Conservation (phyloP, 148 eudicot species). For the Heliosperma pusillum region DNA sequence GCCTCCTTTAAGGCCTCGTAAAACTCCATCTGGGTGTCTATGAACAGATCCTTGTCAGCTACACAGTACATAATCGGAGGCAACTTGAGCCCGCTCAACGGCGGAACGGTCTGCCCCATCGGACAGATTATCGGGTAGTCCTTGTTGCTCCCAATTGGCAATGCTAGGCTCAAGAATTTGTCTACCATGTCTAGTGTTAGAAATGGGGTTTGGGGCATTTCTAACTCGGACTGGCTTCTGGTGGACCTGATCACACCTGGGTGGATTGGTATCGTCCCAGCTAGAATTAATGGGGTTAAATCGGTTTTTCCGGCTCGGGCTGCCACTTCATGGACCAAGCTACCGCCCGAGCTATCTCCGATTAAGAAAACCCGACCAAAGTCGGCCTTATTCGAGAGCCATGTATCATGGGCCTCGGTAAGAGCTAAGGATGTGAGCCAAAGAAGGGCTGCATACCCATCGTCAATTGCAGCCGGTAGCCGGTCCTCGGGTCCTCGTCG, state of each 20-base stretch:
- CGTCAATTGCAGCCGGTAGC: slow-evolving; percentile 71
- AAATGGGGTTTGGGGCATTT: slow-evolving; percentile 71
- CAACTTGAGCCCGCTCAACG: slow-evolving; percentile 35
- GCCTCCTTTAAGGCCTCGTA: slow-evolving; percentile 61
- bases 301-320: slow-evolving; percentile 42
- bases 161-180: slow-evolving; percentile 55
- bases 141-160: slow-evolving; percentile 63
- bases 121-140: slow-evolving; percentile 79
- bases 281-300: slow-evolving; percentile 36
- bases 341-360: slow-evolving; percentile 87
- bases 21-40: slow-evolving; percentile 78
- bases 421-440: slow-evolving; percentile 53
- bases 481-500: slow-evolving; percentile 65
- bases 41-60: slow-evolving; percentile 68
- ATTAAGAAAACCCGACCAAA: slow-evolving; percentile 62
- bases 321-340: slow-evolving; percentile 67
- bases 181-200: slow-evolving; percentile 78
- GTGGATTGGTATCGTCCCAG: slow-evolving; percentile 67
- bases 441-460: slow-evolving; percentile 47
- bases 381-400: slow-evolving; percentile 41
- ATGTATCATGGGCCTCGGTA: slow-evolving; percentile 26
- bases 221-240: slow-evolving; percentile 69
- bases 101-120: slow-evolving; percentile 61
- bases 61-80: slow-evolving; percentile 63
- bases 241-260: slow-evolving; percentile 56